These are phyloP conservation scores for Wickerhamiella sergipiensis DNA, from an alignment of 805 yeast genomes.

Conservation along the genomic window DNA sequence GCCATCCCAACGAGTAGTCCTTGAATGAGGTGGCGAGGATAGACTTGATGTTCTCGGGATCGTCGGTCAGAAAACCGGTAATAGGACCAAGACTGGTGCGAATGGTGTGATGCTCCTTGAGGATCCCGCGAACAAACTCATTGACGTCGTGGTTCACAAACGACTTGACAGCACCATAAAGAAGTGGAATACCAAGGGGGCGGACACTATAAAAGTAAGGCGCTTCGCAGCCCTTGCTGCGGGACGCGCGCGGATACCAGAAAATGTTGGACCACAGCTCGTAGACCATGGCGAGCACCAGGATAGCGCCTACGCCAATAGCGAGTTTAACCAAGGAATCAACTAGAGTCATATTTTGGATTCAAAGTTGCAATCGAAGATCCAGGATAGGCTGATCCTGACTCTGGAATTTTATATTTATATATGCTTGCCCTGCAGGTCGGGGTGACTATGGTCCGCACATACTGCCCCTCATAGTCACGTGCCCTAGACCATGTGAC, in stretches of 20 bases:
- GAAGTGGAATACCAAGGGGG: neutral
- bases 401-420: neutral
- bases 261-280: neutral
- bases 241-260: neutral
- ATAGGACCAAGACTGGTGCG: neutral
- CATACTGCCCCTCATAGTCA: neutral
- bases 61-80: slow-evolving; percentile 13
- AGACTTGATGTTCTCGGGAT: slow-evolving; percentile 25
- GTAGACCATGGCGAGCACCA: neutral
- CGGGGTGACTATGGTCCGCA: neutral
- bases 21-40: slow-evolving; percentile 23
- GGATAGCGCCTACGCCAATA: neutral
- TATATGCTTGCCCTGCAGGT: neutral
- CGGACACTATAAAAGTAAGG: neutral
- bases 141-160: neutral
- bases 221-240: neutral
- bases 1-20: slow-evolving; percentile 21
- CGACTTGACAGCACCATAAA: neutral
- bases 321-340: neutral
- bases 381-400: neutral
- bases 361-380: neutral
- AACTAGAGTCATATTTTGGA: neutral
- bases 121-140: neutral
- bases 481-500: neutral
- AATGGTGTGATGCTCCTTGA: neutral